These are phyloP conservation scores for Gastrolobium bilobum DNA, from an alignment of 306 rosid genomes.

Conservation along the genomic window DNA sequence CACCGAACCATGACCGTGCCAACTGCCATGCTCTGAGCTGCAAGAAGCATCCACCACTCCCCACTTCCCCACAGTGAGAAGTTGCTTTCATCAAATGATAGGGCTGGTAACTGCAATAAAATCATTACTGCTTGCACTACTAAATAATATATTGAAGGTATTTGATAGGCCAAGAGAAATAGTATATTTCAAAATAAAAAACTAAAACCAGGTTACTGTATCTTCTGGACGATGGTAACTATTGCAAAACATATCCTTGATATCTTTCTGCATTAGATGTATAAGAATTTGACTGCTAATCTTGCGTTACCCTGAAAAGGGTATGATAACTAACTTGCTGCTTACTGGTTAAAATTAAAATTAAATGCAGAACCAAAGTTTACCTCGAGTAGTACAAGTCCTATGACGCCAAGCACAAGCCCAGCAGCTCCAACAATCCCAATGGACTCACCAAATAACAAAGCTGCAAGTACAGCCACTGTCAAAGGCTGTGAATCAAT, in stretches of 20 bases:
- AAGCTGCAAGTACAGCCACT: slow-evolving; percentile 90
- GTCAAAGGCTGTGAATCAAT: slow-evolving; percentile 98
- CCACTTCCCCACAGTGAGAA: slow-evolving; percentile 97
- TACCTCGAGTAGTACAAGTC: slow-evolving; percentile 93
- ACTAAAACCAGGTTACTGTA: slow-evolving; percentile 18
- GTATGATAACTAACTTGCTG: neutral
- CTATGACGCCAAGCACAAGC: slow-evolving; percentile 88
- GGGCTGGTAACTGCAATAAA: slow-evolving; percentile 72
- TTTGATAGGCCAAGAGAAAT: slow-evolving; percentile 27
- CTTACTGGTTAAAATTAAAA: slow-evolving; percentile 7
- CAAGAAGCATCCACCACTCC: slow-evolving; percentile 99
- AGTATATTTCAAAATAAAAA: neutral
- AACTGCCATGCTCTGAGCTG: slow-evolving; percentile 99
- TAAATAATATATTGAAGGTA: slow-evolving; percentile 15
- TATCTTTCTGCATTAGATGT: slow-evolving; percentile 3
- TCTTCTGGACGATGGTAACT: neutral
- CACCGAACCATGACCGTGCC: slow-evolving; percentile 99
- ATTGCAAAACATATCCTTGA: slow-evolving; percentile 26
- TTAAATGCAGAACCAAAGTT: slow-evolving; percentile 10
- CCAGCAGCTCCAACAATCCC: slow-evolving; percentile 87
- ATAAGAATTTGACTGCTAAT: slow-evolving; percentile 14
- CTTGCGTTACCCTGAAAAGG: slow-evolving; percentile 11
- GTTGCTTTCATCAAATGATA: slow-evolving; percentile 67
- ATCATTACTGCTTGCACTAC: neutral
- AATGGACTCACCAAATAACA: slow-evolving; percentile 92